Conservation (phyloP, 768 basidiomycete species). For the Xanthoconium purpureum region DNA sequence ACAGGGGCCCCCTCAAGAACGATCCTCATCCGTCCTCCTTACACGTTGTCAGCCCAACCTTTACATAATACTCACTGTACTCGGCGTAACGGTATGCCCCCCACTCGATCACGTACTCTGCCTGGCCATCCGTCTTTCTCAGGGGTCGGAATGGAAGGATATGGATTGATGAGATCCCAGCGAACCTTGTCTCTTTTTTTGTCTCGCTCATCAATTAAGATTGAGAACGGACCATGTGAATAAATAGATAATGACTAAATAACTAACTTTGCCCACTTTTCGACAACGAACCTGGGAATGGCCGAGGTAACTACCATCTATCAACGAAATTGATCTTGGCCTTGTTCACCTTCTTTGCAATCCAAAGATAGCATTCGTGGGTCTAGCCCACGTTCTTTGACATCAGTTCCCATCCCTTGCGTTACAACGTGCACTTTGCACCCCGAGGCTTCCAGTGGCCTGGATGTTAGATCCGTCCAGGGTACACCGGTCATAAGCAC, state of each 20-base stretch:
- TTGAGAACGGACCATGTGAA: neutral
- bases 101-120: conserved; percentile 1
- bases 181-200: neutral
- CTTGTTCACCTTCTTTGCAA: neutral
- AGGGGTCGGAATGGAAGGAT: conserved; percentile 12
- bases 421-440: neutral
- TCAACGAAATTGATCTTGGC: neutral
- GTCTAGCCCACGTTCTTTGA: neutral
- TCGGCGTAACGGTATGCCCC: neutral
- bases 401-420: conserved; percentile 7
- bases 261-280: conserved; percentile 1
- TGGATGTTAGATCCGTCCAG: neutral
- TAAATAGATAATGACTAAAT: no score
- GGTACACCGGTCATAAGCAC: neutral
- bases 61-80: neutral
- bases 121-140: conserved; percentile 4
- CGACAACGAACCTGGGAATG: conserved; percentile 4
- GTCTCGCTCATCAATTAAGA: neutral
- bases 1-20: neutral
- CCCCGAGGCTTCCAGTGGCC: neutral
- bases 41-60: conserved; percentile 14
- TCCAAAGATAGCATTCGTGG: conserved; percentile 16
- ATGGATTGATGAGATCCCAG: conserved; percentile 1
- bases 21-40: conserved; percentile 7
- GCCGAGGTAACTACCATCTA: conserved; percentile 1